phyloP scores from a whole-genome alignment of 2,329 filamentous ascomycete species.

The Fusarium sulawesiense region DNA sequence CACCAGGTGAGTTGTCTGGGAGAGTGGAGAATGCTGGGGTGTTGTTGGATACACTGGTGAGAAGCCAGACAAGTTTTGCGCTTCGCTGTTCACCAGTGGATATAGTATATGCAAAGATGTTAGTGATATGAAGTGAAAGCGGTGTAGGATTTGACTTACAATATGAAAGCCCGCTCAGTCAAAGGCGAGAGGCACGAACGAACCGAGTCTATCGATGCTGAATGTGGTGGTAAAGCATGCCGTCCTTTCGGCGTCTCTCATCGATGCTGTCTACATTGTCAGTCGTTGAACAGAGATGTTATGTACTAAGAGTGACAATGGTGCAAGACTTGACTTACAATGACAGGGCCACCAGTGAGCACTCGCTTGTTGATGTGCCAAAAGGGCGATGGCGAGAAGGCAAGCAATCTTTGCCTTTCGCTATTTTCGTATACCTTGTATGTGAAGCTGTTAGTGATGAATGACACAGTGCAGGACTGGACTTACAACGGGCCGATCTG shows the following conservation, averaged over 20 bases:
- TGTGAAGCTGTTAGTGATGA: background rate
- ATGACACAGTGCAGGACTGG: background rate
- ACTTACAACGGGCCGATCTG: background rate
- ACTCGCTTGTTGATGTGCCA: background rate
- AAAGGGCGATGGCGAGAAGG: accelerated
- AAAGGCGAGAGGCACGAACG: no score
- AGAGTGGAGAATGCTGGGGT: background rate
- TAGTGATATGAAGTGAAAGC: background rate
- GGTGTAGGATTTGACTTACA: background rate
- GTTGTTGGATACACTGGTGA: background rate
- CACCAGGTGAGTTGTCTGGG: no score
- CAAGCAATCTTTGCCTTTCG: background rate
- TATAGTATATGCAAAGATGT: background rate
- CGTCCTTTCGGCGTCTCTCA: no score
- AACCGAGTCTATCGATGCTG: no score
- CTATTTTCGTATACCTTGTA: background rate
- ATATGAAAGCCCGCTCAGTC: accelerated
- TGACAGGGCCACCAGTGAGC: background rate
- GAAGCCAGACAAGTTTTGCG: background rate
- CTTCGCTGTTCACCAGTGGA: background rate
- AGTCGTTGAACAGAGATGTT: no score
- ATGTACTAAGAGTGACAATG: background rate
- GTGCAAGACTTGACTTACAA: background rate
- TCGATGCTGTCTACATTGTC: no score
- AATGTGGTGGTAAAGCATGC: no score